Base-by-base conservation (phyloP, 1,284 basidiomycete genomes). In the Pisolithus thermaeus region DNA sequence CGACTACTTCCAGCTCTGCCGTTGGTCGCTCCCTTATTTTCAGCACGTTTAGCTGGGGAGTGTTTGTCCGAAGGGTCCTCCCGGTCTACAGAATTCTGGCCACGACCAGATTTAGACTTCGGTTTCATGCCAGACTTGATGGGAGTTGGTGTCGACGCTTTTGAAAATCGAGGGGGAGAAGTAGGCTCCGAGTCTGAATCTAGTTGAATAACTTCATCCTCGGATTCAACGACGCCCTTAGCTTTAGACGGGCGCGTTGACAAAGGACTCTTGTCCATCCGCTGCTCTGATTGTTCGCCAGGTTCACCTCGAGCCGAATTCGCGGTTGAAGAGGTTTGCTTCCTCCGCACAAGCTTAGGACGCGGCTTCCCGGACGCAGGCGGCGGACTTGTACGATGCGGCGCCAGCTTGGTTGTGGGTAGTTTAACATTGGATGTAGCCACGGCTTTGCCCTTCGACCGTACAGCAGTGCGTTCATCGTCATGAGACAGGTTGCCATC, bases 81-180 rank as follows among this genome's bases (percentile, higher is more conserved):
- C 3, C 22, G 44, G 1, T 30, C 9, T 42, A 52, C 37, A 16
- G n/a, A 23, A 51, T 35, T 37, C 20, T 50, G 46, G 20, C 28
- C 52, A 2, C 56, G 53, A 18, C 46, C 51, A 1, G 62, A 53
- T 11, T 49, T 61, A 7, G 55, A 55, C 38, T 56, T 55, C 28
- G 59, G 57, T 23, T 58, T 69, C 67, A 69, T 68, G 11, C 56
- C 54, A 2, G 64, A 65, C 39, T 56, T 66, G 49, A 69, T 47
- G 11, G 64, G 63, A 0, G 67, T 64, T 40, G 0, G 20, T 2
- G 53, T 32, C 50, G 14, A 22, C 2, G 39, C 52, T 18, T 44
- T 6, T 0, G 41, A 2, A 43, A 46, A 60, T 28, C 62, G 54
- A 20, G 61, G 55, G 0, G 64, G 56, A 16, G 27, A 30, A 0